A percentile compares a stretch with the other conserved stretches of the same genome.
These are phyloP conservation scores for Santalum album DNA, from an alignment of 164 flowering plant species.

Conservation along the genomic window DNA sequence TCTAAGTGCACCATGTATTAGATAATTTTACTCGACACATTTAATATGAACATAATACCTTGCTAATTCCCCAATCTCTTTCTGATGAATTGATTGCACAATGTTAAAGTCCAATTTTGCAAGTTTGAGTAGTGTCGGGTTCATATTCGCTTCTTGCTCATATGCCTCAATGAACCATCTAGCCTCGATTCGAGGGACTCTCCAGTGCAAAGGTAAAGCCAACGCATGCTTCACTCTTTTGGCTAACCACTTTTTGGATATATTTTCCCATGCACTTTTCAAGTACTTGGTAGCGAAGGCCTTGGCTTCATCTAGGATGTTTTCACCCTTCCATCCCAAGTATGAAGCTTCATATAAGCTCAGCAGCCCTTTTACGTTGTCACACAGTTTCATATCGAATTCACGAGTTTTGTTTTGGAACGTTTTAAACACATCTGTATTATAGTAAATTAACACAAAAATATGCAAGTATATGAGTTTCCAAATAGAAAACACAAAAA, in stretches of 20 bases:
- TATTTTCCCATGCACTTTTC: slow-evolving; percentile 6
- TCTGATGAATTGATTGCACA: slow-evolving; percentile 20
- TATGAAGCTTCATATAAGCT: slow-evolving; percentile 32
- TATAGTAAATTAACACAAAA: no score
- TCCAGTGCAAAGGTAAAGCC: slow-evolving; percentile 19
- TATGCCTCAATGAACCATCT: slow-evolving; percentile 18
- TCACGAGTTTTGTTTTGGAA: slow-evolving; percentile 12
- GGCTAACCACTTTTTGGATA: background rate
- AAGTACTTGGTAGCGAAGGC: slow-evolving; percentile 17
- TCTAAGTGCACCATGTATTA: no score
- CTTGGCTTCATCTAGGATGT: slow-evolving; percentile 8
- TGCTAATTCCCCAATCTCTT: slow-evolving; percentile 16
- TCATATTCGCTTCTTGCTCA: background rate
- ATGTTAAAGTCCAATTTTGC: slow-evolving; percentile 22
- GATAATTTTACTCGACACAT: no score
- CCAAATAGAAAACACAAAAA: no score
- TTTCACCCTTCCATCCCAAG: slow-evolving; percentile 2
- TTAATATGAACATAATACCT: no score
- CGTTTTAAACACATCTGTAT: slow-evolving; percentile 17
- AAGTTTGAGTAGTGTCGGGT: slow-evolving; percentile 11
- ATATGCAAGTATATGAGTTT: no score
- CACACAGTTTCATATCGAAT: slow-evolving; percentile 12
- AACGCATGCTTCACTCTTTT: slow-evolving; percentile 10
- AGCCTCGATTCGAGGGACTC: slow-evolving; percentile 23
- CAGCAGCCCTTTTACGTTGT: slow-evolving; percentile 15